phyloP scores from a whole-genome alignment of 2,329 filamentous ascomycete species.

The Cladophialophora immunda region DNA sequence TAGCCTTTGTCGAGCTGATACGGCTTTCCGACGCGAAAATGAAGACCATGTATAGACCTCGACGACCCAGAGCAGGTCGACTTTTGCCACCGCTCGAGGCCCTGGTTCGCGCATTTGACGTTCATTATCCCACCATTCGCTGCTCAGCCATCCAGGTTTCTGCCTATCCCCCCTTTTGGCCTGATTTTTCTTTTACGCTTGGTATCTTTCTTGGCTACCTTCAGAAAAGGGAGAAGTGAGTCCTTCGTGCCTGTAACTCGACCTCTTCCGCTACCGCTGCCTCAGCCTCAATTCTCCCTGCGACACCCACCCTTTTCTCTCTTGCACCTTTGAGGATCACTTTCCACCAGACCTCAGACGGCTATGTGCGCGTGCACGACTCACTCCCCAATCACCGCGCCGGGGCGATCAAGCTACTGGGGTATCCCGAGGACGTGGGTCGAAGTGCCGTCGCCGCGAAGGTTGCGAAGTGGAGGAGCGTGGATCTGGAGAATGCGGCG shows the following conservation, averaged over 20 bases:
- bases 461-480: slow-evolving; percentile 52
- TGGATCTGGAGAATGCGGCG: slow-evolving; percentile 60
- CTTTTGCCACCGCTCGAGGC: too few species aligned
- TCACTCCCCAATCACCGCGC: slow-evolving; percentile 60
- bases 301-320: not conserved
- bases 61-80: too few species aligned
- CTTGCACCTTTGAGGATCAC: not conserved
- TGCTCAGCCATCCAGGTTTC: slow-evolving; percentile 22
- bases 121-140: slow-evolving; percentile 8
- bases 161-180: slow-evolving; percentile 20
- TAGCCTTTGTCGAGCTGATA: too few species aligned
- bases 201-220: slow-evolving; percentile 14
- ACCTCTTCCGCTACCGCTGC: slow-evolving; percentile 6
- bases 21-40: too few species aligned
- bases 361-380: slow-evolving; percentile 65
- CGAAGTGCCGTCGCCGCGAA: slow-evolving; percentile 52
- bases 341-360: slow-evolving; percentile 60
- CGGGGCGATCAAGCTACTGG: slow-evolving; percentile 56
- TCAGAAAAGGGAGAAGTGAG: not conserved
- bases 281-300: slow-evolving; percentile 21
- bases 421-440: slow-evolving; percentile 45
- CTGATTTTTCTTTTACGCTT: slow-evolving; percentile 1
- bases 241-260: slow-evolving; percentile 2
- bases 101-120: slow-evolving; percentile 5
- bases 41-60: too few species aligned